Evolutionary conservation across 495 filamentous ascomycete genomes (phyloP), one percentile per base, ranked within the genome.

Genomic region (Talaromyces trachyspermus): DNA sequence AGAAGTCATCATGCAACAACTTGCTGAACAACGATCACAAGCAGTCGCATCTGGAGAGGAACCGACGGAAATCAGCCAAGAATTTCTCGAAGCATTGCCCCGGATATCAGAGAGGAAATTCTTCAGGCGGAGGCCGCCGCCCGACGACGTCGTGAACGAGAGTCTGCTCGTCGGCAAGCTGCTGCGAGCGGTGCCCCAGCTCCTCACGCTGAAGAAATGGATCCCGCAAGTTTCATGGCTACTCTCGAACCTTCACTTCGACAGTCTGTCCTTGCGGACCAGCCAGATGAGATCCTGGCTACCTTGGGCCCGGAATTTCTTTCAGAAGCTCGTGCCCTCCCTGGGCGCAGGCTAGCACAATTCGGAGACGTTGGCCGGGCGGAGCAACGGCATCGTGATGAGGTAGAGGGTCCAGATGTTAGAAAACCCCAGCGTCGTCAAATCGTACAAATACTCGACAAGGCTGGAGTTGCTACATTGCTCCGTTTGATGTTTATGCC

Each of bases 401-500:
- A 71, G 27, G 54, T 57, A 41, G 64, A 69, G 19, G 61, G 61
- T 46, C 63, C 71, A 53, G 67, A 76, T 45, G 57, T 60, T 4
- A 80, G 81, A 62, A 94, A 95, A 64, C 75, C 80, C 19, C 79
- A 83, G 52, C 78, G 88, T 47, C 81, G 82, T 55, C 83, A 86
- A 18, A 84, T 88, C 42, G 82, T 95, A 24, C 92, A 99, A 64
- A 95, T 97, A 83, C 79, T 97, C 4, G 94, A 99, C 66, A 96
- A 95, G 61, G 76, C 89, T 46, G 92, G 92, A 20, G 81, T 99
- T 60, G 92, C 94, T 18, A 96, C 92, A 9, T 67, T 99, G 6
- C 76, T 99, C 26, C 87, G 92, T 12, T 74, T 99, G 10, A 95
- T 99, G 91, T 99, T 99, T 60, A 84, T 96, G 50, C 84, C 87